Percentiles rank a stretch among this genome's conserved stretches.
These are phyloP conservation scores for Ophiostoma himal-ulmi DNA, from an alignment of 2,329 filamentous ascomycete genomes.

Conservation along the genomic window DNA sequence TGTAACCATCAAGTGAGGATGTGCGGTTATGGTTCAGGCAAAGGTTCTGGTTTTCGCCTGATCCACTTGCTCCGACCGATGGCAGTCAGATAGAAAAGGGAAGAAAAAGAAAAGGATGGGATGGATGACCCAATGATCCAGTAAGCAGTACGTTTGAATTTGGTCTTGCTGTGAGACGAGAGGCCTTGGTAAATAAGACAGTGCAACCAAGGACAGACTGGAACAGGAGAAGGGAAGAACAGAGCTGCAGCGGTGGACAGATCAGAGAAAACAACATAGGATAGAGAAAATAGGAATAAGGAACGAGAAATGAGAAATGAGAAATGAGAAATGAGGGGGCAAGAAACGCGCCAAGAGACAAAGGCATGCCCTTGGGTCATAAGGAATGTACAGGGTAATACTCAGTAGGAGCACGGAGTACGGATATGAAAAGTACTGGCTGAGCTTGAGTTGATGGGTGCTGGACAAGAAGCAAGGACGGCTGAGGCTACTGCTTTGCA, in stretches of 20 bases:
- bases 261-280: too few relatives aligned
- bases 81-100: background rate
- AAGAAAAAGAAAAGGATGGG: background rate
- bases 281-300: background rate
- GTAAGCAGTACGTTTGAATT: background rate
- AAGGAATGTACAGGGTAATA: background rate
- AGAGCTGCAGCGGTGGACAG: background rate
- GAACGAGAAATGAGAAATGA: background rate
- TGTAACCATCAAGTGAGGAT: background rate
- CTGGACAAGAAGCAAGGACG: background rate
- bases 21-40: background rate
- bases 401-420: background rate
- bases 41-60: background rate
- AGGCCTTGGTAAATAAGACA: background rate
- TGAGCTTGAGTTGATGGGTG: background rate
- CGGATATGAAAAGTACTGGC: background rate
- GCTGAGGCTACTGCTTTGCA: background rate
- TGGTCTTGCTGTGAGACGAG: background rate
- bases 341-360: conserved; percentile 8
- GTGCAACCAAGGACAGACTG: background rate
- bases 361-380: background rate
- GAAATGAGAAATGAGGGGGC: too few relatives aligned
- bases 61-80: background rate
- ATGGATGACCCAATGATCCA: too few relatives aligned
- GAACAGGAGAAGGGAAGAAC: background rate